Evolutionary conservation across 441 rosid species (phyloP).

Genomic region (Corymbia calophylla): DNA sequence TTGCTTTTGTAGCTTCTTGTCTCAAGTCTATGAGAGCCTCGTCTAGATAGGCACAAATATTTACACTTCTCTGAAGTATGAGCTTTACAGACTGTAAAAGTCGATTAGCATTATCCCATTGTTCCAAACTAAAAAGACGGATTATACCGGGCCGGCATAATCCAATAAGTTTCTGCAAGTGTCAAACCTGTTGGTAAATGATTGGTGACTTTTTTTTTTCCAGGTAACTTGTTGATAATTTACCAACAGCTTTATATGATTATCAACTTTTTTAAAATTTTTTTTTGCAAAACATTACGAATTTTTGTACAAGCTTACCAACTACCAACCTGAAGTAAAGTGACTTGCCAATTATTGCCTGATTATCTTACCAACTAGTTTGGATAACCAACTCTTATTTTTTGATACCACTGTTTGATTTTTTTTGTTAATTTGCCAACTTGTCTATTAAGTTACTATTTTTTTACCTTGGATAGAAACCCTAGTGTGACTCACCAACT

Average conservation of each 20-base stretch:
- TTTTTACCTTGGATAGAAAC: background rate
- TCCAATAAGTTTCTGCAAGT: background rate
- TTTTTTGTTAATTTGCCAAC: background rate
- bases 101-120: background rate
- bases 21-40: background rate
- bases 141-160: background rate
- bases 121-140: background rate
- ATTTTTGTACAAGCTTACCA: background rate
- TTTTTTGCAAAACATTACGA: background rate
- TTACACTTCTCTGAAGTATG: background rate
- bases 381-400: background rate
- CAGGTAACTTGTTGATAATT: background rate
- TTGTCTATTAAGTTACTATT: background rate
- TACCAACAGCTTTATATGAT: background rate
- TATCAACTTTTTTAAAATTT: background rate
- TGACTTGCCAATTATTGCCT: background rate
- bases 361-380: background rate
- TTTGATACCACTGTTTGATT: background rate
- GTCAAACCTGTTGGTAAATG: background rate
- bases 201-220: background rate
- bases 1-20: background rate
- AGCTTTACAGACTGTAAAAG: background rate
- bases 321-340: background rate
- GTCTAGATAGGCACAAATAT: background rate
- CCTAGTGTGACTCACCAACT: background rate